Percentiles rank a stretch among this genome's conserved stretches.
Evolutionary conservation across 495 filamentous ascomycete genomes (phyloP).

Genomic region (Penicillium antarcticum): DNA sequence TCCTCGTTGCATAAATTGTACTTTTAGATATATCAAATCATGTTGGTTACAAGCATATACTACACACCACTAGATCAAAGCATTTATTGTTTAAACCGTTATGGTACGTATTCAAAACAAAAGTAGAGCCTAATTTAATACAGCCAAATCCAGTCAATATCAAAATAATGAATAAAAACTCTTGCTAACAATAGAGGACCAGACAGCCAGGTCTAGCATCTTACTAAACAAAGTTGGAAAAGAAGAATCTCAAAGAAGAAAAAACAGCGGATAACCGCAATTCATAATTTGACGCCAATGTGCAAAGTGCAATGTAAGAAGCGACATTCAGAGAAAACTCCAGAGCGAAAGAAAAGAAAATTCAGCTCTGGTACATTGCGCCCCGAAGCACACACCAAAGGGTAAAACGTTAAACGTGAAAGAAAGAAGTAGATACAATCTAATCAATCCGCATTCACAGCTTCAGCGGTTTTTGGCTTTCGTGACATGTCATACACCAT

Average conservation of each 20-base stretch:
- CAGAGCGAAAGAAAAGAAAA: not conserved
- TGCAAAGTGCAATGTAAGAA: conserved; percentile 13
- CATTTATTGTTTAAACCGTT: not conserved
- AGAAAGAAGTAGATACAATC: conserved; percentile 14
- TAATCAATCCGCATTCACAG: conserved; percentile 11
- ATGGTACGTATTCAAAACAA: not conserved
- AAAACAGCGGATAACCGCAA: not conserved
- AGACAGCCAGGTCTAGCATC: conserved; percentile 7
- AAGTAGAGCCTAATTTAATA: not conserved
- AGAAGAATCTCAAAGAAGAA: no score
- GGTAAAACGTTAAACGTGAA: conserved; percentile 9
- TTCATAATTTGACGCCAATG: conserved; percentile 14
- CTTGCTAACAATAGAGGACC: conserved; percentile 4
- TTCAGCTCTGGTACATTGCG: conserved; percentile 7
- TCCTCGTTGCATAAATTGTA: conserved; percentile 51
- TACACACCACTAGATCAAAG: not conserved
- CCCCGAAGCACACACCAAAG: conserved; percentile 7
- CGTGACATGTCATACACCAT: not conserved
- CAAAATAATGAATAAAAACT: conserved; percentile 3
- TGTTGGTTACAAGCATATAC: conserved; percentile 6
- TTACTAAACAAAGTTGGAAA: conserved; percentile 1
- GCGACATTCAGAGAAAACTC: conserved; percentile 3
- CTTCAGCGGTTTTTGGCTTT: not conserved
- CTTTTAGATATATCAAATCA: conserved; percentile 46
- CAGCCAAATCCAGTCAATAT: conserved; percentile 3